Conservation (phyloP, 805 yeast species). For the Priceomyces melissophilus region DNA sequence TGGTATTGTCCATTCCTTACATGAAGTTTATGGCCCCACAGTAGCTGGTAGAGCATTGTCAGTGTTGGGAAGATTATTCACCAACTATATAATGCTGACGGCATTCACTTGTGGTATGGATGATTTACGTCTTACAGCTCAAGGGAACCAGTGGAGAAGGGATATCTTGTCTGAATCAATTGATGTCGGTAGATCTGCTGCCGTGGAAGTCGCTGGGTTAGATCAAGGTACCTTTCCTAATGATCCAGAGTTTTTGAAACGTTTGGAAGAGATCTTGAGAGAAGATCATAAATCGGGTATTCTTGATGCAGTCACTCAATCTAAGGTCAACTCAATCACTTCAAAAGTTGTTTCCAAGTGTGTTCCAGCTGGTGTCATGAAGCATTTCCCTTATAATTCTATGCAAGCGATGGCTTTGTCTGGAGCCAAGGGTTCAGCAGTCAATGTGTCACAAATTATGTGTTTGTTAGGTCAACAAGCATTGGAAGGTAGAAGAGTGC, state of each 20-base stretch:
- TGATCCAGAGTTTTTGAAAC: constrained; percentile 76
- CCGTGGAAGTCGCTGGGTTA: constrained; percentile 89
- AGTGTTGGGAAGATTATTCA: constrained; percentile 91
- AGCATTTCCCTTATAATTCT: constrained; percentile 89
- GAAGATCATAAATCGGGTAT: constrained; percentile 91
- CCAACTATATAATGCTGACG: constrained; percentile 85
- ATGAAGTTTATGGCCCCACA: constrained; percentile 90
- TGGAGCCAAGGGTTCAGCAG: constrained; percentile 99
- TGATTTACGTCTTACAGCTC: constrained; percentile 85
- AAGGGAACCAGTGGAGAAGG: constrained; percentile 86
- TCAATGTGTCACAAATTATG: constrained; percentile 98
- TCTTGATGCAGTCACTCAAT: constrained; percentile 91
- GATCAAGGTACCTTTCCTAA: constrained; percentile 42
- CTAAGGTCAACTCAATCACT: constrained; percentile 87
- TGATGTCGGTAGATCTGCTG: constrained; percentile 87
- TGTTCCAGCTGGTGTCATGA: constrained; percentile 96
- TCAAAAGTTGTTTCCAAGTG: constrained; percentile 92
- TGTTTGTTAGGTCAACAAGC: constrained; percentile 99
- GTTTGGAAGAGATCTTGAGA: constrained; percentile 91
- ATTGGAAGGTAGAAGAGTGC: constrained; percentile 98
- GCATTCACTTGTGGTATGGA: constrained; percentile 99
- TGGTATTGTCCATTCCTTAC: constrained; percentile 94
- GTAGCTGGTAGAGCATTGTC: constrained; percentile 87
- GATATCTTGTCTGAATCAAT: constrained; percentile 75
- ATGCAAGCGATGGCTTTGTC: constrained; percentile 99